A percentile compares a stretch with the other conserved stretches of the same genome.
These are phyloP conservation scores for Euptelea pleiosperma DNA, from an alignment of 164 flowering plant species.

Conservation along the genomic window DNA sequence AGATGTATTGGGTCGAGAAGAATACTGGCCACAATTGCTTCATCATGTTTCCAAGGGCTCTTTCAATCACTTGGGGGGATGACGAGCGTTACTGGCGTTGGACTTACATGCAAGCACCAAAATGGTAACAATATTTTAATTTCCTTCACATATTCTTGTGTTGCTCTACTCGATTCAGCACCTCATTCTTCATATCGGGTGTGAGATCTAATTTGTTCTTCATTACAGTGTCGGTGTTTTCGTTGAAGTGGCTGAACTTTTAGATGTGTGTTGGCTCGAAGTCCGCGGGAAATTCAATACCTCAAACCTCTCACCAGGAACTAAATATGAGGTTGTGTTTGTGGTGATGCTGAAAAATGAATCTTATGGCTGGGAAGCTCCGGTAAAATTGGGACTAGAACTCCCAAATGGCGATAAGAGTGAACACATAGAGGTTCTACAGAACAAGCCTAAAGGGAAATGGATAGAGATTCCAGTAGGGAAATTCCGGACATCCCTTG, in stretches of 20 bases:
- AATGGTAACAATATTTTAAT: too few species aligned
- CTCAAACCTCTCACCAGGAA: conserved; percentile 39
- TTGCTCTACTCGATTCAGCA: too few species aligned
- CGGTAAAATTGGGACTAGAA: conserved; percentile 46
- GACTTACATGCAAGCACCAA: too few species aligned
- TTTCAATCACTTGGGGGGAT: conserved; percentile 59
- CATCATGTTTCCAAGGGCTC: conserved; percentile 47
- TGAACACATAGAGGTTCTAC: conserved; percentile 26
- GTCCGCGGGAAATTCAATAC: conserved; percentile 44
- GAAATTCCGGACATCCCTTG: too few species aligned
- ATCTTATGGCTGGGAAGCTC: conserved; percentile 55
- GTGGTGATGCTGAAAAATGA: conserved; percentile 46
- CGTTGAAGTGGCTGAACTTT: too few species aligned
- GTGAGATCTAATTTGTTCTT: too few species aligned
- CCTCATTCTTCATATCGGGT: too few species aligned
- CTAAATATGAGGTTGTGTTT: conserved; percentile 38
- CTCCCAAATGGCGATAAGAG: conserved; percentile 41
- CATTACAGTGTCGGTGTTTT: conserved; percentile 37
- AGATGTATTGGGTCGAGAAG: too few species aligned
- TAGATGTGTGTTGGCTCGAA: conserved; percentile 72
- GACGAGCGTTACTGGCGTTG: conserved; percentile 50
- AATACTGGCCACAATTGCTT: conserved; percentile 48
- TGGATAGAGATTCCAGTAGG: too few species aligned
- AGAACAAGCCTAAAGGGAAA: conserved; percentile 30
- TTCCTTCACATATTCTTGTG: too few species aligned